These are phyloP conservation scores for Handroanthus guayacan DNA, from an alignment of 257 asterid species.

Conservation along the genomic window DNA sequence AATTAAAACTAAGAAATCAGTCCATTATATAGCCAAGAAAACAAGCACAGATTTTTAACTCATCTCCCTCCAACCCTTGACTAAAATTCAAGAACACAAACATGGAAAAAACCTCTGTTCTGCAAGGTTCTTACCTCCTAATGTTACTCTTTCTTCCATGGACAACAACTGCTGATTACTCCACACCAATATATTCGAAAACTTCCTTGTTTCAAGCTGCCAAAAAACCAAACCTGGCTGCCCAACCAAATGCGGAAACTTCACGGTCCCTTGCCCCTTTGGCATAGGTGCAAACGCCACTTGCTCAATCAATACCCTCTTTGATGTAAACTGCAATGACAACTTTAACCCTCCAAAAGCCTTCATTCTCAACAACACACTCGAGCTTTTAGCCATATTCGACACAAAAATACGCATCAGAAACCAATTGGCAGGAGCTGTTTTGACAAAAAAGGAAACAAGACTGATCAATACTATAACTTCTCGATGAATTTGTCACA, in stretches of 20 bases:
- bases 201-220: slow-evolving; percentile 20
- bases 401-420: slow-evolving; percentile 26
- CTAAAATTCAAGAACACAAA: not conserved
- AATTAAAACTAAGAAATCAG: not conserved
- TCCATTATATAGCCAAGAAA: not conserved
- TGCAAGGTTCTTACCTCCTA: not conserved
- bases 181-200: not conserved
- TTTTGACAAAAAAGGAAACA: not conserved
- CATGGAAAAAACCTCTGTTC: slow-evolving; percentile 6
- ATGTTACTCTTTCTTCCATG: not conserved
- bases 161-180: not conserved
- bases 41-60: not conserved
- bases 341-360: slow-evolving; percentile 47
- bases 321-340: slow-evolving; percentile 31
- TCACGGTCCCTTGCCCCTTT: slow-evolving; percentile 43
- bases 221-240: slow-evolving; percentile 34
- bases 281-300: slow-evolving; percentile 38
- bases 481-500: not conserved
- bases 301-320: slow-evolving; percentile 40
- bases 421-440: slow-evolving; percentile 37
- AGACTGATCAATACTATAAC: fast-evolving
- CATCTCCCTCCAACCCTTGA: no score
- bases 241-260: slow-evolving; percentile 39
- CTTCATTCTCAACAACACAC: not conserved
- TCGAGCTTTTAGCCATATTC: slow-evolving; percentile 36